Conservation (phyloP, 148 eudicot species). For the Limonium bicolor region DNA sequence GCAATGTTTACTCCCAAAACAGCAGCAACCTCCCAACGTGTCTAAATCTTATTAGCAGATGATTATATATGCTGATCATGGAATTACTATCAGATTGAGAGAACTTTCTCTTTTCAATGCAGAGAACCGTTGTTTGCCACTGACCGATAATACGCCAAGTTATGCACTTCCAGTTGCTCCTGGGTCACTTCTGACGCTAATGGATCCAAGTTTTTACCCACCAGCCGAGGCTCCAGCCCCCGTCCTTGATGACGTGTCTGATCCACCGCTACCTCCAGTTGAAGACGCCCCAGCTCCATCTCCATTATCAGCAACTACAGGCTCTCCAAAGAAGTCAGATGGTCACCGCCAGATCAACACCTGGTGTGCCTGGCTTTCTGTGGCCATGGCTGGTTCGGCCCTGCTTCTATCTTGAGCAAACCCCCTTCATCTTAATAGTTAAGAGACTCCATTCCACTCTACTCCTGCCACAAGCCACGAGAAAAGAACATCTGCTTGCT, state of each 20-base stretch:
- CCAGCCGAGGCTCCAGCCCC: constrained; percentile 47
- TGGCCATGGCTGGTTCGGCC: not conserved
- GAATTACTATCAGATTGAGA: too few species aligned
- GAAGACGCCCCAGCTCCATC: constrained; percentile 5
- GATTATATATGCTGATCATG: too few species aligned
- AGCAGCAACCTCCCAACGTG: too few species aligned
- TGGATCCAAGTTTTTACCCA: constrained; percentile 10
- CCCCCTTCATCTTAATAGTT: too few species aligned
- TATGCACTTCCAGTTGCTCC: constrained; percentile 27
- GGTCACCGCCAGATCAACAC: not conserved
- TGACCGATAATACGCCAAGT: constrained; percentile 6
- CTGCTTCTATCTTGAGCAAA: too few species aligned
- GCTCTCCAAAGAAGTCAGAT: not conserved
- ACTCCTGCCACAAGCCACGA: too few species aligned
- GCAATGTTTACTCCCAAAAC: too few species aligned
- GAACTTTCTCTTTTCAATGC: not conserved
- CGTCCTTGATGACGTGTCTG: constrained; percentile 30
- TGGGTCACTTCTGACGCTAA: constrained; percentile 15
- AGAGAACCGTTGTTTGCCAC: constrained; percentile 37
- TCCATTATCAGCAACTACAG: not conserved
- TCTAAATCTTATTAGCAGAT: too few species aligned
- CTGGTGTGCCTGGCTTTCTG: constrained; percentile 3
- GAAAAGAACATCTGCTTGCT: too few species aligned
- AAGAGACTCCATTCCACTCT: too few species aligned
- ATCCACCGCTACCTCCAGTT: constrained; percentile 39